Evolutionary conservation across 1,284 basidiomycete genomes (phyloP), one percentile per base, ranked within the genome.

Genomic region (Gomphus bonarii): DNA sequence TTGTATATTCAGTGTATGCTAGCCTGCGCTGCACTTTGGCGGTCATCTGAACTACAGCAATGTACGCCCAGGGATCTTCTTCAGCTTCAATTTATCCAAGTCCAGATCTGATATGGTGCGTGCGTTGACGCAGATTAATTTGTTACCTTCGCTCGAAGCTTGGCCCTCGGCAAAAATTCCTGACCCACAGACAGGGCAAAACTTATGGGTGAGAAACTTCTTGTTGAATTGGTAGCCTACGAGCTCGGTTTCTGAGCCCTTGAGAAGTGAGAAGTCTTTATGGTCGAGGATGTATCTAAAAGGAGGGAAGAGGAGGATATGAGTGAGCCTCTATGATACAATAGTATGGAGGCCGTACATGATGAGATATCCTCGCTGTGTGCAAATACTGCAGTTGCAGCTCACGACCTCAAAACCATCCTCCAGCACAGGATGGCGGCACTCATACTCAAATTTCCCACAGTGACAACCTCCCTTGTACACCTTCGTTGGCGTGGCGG

Each of bases 381-480:
- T 50, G 46, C 61, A 62, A 5, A 59, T 48, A 25, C 42, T 58
- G 38, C 60, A 61, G 42, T 61, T 62, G 58, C 61, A 62, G 25
- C 47, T 54, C 5, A 57, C 25, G 36, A 58, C 60, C 35, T 54
- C 38, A 20, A 58, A 58, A 16, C 42, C 44, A 18, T 43, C 42
- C 31, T 62, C 61, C 6, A 62, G 50, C 16, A 44, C 28, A 3
- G 61, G 60, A 22, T 61, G 58, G 12, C 54, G 36, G 49, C 52
- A 59, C 22, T 59, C 56, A 54, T 50, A 62, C 12, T 46, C 44
- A 47, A 62, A 48, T 38, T 51, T 59, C 28, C 60, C 55, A 50
- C 61, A 62, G 38, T 62, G 61, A 44, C 61, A 62, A 7, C 61
- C 36, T 48, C 60, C 61, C 12, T 42, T 57, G 53, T 54, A 61